Evolutionary conservation across 805 yeast genomes (phyloP), one percentile per base, ranked within the genome.

Genomic region (Blastobotrys mokoenaii): DNA sequence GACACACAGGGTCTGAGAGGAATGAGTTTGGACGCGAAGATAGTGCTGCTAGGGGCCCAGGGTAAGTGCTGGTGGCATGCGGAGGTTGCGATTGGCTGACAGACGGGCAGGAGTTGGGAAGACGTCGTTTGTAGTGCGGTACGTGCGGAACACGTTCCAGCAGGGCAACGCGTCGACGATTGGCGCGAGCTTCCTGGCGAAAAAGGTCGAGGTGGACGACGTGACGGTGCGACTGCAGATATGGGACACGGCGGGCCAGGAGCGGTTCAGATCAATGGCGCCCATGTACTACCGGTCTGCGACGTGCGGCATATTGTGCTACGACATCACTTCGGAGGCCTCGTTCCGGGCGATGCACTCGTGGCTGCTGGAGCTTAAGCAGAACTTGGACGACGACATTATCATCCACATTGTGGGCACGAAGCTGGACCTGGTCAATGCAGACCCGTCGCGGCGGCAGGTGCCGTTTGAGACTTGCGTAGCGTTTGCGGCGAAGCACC

Each of bases 201-300:
- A 61, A 42, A 60, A 60, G 45, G 61, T 61, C 38, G 46, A 49
- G 38, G 53, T 62, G n/a, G 63, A 60, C 49, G 65, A 58, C 39
- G 57, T 51, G 38, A 53, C 55, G 18, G 62, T 61, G 29, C 51
- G 66, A 35, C 63, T 80, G 33, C 86, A 80, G 59, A 71, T 80
- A 8, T 80, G 96, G 96, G 96, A 88, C 64, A 88, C 96, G 35
- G 96, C 96, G 1, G 96, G 96, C n/a, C 96, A 88, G 69, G 96
- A 88, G 65, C 74, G 96, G 60, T 88, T 88, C 70, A 78, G 96
- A 69, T 86, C 96, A 36, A 88, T 88, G 68, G 89, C 66, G 1
- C 66, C 66, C n/a, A 61, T 61, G 60, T 61, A 61, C 49, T 61
- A 61, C 67, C 78, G 66, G 27, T 56, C 62, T 11, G 65, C 66